Evolutionary conservation across 352 stramenopile genomes (phyloP), one percentile per base, ranked within the genome.

Genomic region (Aphanomyces stellatus): DNA sequence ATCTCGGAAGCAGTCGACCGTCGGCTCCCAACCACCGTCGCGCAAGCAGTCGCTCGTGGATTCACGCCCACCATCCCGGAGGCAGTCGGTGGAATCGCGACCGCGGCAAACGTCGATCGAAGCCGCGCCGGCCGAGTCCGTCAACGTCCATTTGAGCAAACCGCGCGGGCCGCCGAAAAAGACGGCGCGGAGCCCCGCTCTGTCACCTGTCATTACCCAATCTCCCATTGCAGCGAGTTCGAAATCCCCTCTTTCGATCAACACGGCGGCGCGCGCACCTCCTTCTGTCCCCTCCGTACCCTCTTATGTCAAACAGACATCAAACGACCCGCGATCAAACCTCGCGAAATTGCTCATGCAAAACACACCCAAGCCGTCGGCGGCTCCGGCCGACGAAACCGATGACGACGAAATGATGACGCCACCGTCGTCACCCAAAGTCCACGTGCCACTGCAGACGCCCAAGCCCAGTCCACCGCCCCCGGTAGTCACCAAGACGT

Each of bases 331-430:
- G 7, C 41, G 35, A 5, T 19, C 55, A 17, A 63, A 63, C 51
- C 28, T 63, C 5, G 49, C 49, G 6, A 57, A 57, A n/a, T n/a
- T 57, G 2, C 19, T 57, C 49, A 57, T 57, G 49, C 49, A 57
- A 62, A 56, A 65, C 30, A 28, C 67, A 25, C 61, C 62, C 19
- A 60, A 65, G 6, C 76, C 76, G 61, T 6, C 65, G 35, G n/a
- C n/a, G n/a, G n/a, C n/a, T n/a, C n/a, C n/a, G n/a, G n/a, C n/a
- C n/a, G n/a, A n/a, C n/a, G 66, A 57, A 69, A 68, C 64, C 69
- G 70, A 65, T 63, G 75, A 66, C 65, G 72, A 19, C 73, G 73
- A 63, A 80, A 51, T 55, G 73, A 72, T 3, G 70, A 82, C 64
- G 17, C 51, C 64, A 19, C 64, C 64, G 2, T 30, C 53, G 5